Evolutionary conservation across 2,329 filamentous ascomycete species (phyloP).

Genomic region (Westerdykella ornata): DNA sequence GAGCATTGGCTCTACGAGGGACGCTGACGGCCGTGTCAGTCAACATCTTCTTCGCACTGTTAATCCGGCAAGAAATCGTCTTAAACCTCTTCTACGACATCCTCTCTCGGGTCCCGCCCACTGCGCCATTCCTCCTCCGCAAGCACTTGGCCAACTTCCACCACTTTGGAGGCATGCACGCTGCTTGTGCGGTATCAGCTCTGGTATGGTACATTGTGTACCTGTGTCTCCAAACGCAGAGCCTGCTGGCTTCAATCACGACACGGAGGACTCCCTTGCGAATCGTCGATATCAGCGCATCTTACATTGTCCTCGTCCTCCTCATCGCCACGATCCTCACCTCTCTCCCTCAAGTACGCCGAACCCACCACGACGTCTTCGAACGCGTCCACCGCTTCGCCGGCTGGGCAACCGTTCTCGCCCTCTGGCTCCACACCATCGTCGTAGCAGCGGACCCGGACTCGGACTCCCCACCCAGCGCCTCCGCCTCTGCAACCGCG

Average conservation of each 20-base stretch:
- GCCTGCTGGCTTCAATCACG: conserved; percentile 9
- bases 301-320: conserved; percentile 15
- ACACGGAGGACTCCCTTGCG: conserved; percentile 11
- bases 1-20: too few relatives aligned
- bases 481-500: conserved; percentile 4
- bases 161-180: conserved; percentile 32
- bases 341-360: conserved; percentile 19
- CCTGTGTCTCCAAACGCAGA: conserved; percentile 21
- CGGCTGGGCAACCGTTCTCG: conserved; percentile 25
- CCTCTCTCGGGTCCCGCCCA: conserved; percentile 26
- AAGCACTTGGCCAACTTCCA: conserved; percentile 24
- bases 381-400: conserved; percentile 33
- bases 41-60: conserved; percentile 29
- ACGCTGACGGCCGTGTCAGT: conserved; percentile 16
- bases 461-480: not conserved
- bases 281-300: conserved; percentile 7
- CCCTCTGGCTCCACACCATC: conserved; percentile 45
- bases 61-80: conserved; percentile 29
- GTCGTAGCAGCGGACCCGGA: conserved; percentile 3
- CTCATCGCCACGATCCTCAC: conserved; percentile 22
- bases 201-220: conserved; percentile 42
- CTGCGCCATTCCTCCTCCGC: conserved; percentile 18
- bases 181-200: conserved; percentile 27
- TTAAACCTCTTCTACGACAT: conserved; percentile 25
- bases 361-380: conserved; percentile 26